Percentiles rank a stretch among this genome's conserved stretches.
Conservation (phyloP, 2,329 filamentous ascomycete genomes). For the Clonostachys rosea region DNA sequence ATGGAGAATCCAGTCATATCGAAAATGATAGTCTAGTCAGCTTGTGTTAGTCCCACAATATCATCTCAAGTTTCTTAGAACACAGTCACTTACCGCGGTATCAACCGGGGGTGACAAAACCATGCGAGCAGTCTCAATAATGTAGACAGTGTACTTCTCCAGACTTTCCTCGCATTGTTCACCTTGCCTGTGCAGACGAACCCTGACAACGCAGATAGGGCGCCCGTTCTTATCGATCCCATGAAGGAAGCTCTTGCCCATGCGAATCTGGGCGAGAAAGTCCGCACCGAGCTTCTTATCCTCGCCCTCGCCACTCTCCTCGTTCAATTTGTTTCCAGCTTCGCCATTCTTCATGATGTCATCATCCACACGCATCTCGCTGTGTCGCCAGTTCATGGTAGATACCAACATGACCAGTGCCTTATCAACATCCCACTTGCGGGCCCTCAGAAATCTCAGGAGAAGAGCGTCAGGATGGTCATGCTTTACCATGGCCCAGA, state of each 20-base stretch:
- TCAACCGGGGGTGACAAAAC: slow-evolving; percentile 76
- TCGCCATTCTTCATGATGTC: slow-evolving; percentile 81
- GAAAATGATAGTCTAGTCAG: slow-evolving; percentile 75
- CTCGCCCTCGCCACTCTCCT: slow-evolving; percentile 49
- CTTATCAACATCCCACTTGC: slow-evolving; percentile 93
- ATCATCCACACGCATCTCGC: slow-evolving; percentile 82
- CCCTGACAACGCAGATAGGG: slow-evolving; percentile 82
- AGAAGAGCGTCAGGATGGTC: slow-evolving; percentile 87
- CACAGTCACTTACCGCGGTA: slow-evolving; percentile 68
- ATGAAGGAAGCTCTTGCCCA: slow-evolving; percentile 92
- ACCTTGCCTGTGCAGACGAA: slow-evolving; percentile 73
- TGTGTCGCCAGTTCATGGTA: slow-evolving; percentile 85
- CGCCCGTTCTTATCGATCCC: slow-evolving; percentile 79
- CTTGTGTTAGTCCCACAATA: slow-evolving; percentile 10
- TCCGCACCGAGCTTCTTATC: slow-evolving; percentile 67
- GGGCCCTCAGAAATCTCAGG: slow-evolving; percentile 78
- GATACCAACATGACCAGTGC: slow-evolving; percentile 92
- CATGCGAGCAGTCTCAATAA: slow-evolving; percentile 91
- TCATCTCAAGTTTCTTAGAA: not conserved
- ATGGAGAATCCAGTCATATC: slow-evolving; percentile 94
- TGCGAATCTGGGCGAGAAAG: slow-evolving; percentile 76
- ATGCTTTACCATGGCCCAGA: slow-evolving; percentile 94
- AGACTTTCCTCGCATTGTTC: slow-evolving; percentile 79
- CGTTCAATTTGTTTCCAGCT: slow-evolving; percentile 54
- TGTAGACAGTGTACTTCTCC: slow-evolving; percentile 87